Evolutionary conservation across 495 filamentous ascomycete genomes (phyloP), one percentile per base, ranked within the genome.

Genomic region (Peziza echinospora): DNA sequence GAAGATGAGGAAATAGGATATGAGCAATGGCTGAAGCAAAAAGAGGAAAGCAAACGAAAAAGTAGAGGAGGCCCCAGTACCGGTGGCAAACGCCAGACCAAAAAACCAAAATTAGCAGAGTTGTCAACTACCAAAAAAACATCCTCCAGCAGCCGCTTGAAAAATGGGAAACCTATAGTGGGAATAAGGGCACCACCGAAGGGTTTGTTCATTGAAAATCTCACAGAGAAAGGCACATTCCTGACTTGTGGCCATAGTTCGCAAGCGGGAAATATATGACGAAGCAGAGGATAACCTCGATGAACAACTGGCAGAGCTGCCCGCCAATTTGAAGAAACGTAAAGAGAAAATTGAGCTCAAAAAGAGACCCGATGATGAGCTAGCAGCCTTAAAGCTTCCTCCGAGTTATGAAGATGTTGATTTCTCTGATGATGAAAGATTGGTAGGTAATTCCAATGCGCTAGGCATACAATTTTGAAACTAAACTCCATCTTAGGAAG

Each of bases 401-500:
- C 89, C 89, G 0, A 68, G 69, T 44, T 94, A 82, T 55, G 74
- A 80, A 21, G 77, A 81, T 41, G 64, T 97, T 34, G 73, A 84
- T 8, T 93, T 93, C 52, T 92, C 84, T 1, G 85, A 93, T 50
- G 78, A 91, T 54, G 84, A 89, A 37, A 63, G 68, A 11, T 59
- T 80, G 3, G 49, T 54, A 43, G n/a, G n/a, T 46, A 11, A 39
- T 5, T 37, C 19, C 6, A 13, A 2, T 17, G 19, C 30, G 6
- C 19, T 37, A 37, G 13, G 4, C 30, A 13, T 37, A 13, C 19
- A 37, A 5, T 37, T 37, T 17, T 37, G 13, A 37, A 13, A 2
- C 6, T 37, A 37, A 37, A 37, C 1, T 37, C 30, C 3, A 13
- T 37, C 6, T 17, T 2, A 37, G 30, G 68, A 67, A 28, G 59